phyloP scores from a whole-genome alignment of 805 yeast species.

The Lipomyces lipofer region DNA sequence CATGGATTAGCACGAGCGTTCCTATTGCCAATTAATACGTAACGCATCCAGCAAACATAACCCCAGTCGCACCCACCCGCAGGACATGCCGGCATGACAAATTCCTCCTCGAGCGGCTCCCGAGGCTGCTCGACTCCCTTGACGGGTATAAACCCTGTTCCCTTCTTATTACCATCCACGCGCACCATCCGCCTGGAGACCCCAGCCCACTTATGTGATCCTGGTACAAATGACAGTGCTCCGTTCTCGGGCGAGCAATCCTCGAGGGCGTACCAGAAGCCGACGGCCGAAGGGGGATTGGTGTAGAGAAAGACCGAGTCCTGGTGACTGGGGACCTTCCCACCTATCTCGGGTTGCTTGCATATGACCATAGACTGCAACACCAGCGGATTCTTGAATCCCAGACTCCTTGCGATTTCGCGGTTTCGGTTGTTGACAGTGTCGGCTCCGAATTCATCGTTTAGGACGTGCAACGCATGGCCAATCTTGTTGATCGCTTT shows the following conservation, averaged over 20 bases:
- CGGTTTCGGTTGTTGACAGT: constrained; percentile 55
- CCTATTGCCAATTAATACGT: not conserved
- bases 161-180: constrained; percentile 48
- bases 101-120: constrained; percentile 43
- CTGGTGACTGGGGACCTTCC: constrained; percentile 74
- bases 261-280: constrained; percentile 81
- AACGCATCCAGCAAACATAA: not conserved
- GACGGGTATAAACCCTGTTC: constrained; percentile 55
- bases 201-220: constrained; percentile 61
- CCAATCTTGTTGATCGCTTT: constrained; percentile 74
- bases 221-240: constrained; percentile 67
- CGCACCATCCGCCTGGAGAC: constrained; percentile 66
- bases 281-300: constrained; percentile 67
- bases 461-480: constrained; percentile 67
- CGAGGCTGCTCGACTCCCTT: constrained; percentile 39
- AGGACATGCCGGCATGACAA: constrained; percentile 57
- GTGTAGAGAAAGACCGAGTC: constrained; percentile 75
- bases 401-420: constrained; percentile 53
- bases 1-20: constrained; percentile 67
- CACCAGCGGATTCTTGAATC: constrained; percentile 65
- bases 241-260: constrained; percentile 70
- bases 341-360: constrained; percentile 73
- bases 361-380: constrained; percentile 78
- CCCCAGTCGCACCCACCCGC: constrained; percentile 49
- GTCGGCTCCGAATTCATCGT: constrained; percentile 49